Evolutionary conservation across 2,329 filamentous ascomycete species (phyloP).

Genomic region (Ophiostoma perfectum): DNA sequence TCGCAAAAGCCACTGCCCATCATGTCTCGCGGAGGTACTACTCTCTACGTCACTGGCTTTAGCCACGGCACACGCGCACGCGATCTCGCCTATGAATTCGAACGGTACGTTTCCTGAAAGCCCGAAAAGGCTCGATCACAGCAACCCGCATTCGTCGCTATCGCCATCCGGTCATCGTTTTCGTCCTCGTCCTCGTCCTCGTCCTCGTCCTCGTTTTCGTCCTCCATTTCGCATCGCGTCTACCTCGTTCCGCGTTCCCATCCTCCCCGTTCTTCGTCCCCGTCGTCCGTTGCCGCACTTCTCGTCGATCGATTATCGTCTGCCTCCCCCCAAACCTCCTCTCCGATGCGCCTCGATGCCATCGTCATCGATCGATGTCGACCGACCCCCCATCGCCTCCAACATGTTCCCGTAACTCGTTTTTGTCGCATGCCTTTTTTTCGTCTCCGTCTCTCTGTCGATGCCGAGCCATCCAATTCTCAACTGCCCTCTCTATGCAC

Average conservation of each 20-base stretch:
- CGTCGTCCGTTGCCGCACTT: constrained; percentile 27
- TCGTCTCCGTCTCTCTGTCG: not conserved
- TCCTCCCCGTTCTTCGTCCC: constrained; percentile 28
- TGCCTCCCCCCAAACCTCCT: constrained; percentile 15
- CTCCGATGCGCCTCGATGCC: not conserved
- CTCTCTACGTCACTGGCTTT: constrained; percentile 98
- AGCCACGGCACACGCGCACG: constrained; percentile 97
- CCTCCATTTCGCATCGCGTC: constrained; percentile 8
- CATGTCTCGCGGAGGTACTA: constrained; percentile 92
- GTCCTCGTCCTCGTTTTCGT: constrained; percentile 21
- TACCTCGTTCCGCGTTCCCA: not conserved
- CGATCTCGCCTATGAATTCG: constrained; percentile 99
- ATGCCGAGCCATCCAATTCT: no score
- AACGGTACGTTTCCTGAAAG: constrained; percentile 78
- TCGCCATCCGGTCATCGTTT: not conserved
- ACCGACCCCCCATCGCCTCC: not conserved
- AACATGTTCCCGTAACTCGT: not conserved
- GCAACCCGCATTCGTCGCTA: constrained; percentile 1
- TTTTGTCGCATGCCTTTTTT: not conserved
- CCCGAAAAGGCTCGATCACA: not conserved
- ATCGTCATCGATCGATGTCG: not conserved
- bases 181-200: constrained; percentile 26
- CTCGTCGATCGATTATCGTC: constrained; percentile 19
- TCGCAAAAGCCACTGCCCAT: constrained; percentile 28
- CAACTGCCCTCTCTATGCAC: not conserved